phyloP scores from a whole-genome alignment of 2,329 filamentous ascomycete genomes.

The Neopestalotiopsis clavispora region DNA sequence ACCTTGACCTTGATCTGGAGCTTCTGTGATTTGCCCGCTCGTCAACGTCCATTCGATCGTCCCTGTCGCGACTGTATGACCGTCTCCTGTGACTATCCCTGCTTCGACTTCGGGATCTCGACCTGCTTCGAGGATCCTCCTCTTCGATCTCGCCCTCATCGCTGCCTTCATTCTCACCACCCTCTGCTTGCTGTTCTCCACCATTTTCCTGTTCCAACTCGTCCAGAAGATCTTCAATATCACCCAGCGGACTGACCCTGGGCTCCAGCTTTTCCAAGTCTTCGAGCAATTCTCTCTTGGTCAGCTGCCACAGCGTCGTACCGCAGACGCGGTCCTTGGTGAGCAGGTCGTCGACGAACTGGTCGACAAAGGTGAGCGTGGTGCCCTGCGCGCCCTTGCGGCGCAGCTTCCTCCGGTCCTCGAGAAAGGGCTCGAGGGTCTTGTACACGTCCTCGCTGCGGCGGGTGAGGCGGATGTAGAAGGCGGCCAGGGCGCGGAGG shows the following conservation, averaged over 20 bases:
- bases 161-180: background rate
- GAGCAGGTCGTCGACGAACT: slow-evolving; percentile 91
- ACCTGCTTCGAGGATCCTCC: background rate
- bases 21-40: background rate
- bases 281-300: slow-evolving; percentile 80
- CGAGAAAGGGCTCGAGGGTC: slow-evolving; percentile 80
- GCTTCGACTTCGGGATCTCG: slow-evolving; percentile 7
- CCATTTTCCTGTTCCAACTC: slow-evolving; percentile 57
- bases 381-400: slow-evolving; percentile 77
- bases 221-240: slow-evolving; percentile 73
- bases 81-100: background rate
- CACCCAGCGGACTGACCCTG: slow-evolving; percentile 80
- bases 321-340: slow-evolving; percentile 89
- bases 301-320: slow-evolving; percentile 91
- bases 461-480: slow-evolving; percentile 91
- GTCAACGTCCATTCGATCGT: slow-evolving; percentile 14
- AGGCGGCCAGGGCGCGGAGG: slow-evolving; percentile 84
- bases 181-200: slow-evolving; percentile 21
- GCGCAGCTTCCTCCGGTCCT: slow-evolving; percentile 83
- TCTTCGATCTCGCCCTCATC: slow-evolving; percentile 12
- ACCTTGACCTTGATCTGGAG: slow-evolving; percentile 8
- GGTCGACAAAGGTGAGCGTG: slow-evolving; percentile 80
- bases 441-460: slow-evolving; percentile 80
- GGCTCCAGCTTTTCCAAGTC: slow-evolving; percentile 88
- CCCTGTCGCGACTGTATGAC: slow-evolving; percentile 12